These are phyloP conservation scores for Pyrenula massariospora DNA, from an alignment of 495 filamentous ascomycete genomes.

Conservation along the genomic window DNA sequence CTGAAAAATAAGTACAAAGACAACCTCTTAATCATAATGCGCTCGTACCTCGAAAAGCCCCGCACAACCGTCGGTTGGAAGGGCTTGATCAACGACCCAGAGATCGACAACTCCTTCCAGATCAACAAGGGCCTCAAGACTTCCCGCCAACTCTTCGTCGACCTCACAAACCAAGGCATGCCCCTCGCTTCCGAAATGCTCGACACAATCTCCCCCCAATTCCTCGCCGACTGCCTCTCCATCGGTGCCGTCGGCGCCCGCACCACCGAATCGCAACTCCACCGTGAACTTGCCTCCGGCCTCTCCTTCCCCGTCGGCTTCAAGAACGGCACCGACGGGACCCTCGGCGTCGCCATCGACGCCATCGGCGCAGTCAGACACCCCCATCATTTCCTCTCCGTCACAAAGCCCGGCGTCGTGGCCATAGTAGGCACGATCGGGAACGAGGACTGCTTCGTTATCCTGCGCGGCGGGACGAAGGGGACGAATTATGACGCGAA, in stretches of 20 bases:
- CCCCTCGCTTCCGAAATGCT: constrained; percentile 98
- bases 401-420: constrained; percentile 93
- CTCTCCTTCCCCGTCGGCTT: constrained; percentile 96
- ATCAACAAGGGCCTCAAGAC: constrained; percentile 94
- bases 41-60: constrained; percentile 96
- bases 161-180: constrained; percentile 90
- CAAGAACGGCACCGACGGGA: constrained; percentile 98
- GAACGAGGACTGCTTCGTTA: constrained; percentile 98
- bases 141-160: constrained; percentile 85
- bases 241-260: constrained; percentile 90
- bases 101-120: constrained; percentile 96
- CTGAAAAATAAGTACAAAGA: constrained; percentile 83
- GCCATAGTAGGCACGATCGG: constrained; percentile 92
- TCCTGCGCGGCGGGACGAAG: constrained; percentile 83
- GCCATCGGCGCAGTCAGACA: constrained; percentile 90
- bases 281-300: constrained; percentile 88
- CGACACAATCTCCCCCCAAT: constrained; percentile 97
- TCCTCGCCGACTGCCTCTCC: constrained; percentile 85
- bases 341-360: constrained; percentile 82
- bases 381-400: constrained; percentile 95
- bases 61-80: constrained; percentile 99
- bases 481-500: constrained; percentile 88
- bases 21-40: constrained; percentile 92
- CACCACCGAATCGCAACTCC: constrained; percentile 91
- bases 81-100: constrained; percentile 96